Evolutionary conservation across 192 early-diverging fungal species (phyloP).

Genomic region (Backusella sp.): DNA sequence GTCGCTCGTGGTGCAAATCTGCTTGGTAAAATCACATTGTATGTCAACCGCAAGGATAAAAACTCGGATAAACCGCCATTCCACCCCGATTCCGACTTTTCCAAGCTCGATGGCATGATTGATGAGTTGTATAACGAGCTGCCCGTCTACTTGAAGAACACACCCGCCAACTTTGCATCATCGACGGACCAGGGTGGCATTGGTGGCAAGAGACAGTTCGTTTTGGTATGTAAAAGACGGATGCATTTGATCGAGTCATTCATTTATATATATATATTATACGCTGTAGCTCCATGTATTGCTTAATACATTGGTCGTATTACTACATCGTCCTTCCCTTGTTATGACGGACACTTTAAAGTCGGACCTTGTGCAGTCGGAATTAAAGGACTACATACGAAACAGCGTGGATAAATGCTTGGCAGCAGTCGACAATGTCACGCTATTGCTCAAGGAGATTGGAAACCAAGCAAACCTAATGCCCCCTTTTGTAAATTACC

Average conservation of each 20-base stretch:
- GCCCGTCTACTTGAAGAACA: slow-evolving; percentile 33
- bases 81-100: slow-evolving; percentile 45
- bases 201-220: slow-evolving; percentile 23
- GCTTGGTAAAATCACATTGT: slow-evolving; percentile 42
- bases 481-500: slow-evolving; percentile 45
- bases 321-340: slow-evolving; percentile 46
- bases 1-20: slow-evolving; percentile 37
- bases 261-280: neutral
- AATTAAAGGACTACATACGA: slow-evolving; percentile 33
- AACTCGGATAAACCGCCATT: slow-evolving; percentile 33
- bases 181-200: slow-evolving; percentile 10
- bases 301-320: slow-evolving; percentile 41
- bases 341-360: slow-evolving; percentile 21
- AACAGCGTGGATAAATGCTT: slow-evolving; percentile 39
- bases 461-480: slow-evolving; percentile 22
- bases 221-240: neutral
- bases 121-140: slow-evolving; percentile 38
- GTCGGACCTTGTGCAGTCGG: slow-evolving; percentile 22
- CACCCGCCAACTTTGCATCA: slow-evolving; percentile 30
- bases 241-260: too few species aligned
- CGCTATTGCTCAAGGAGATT: slow-evolving; percentile 40
- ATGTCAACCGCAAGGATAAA: slow-evolving; percentile 43
- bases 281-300: slow-evolving; percentile 42
- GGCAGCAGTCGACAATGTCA: slow-evolving; percentile 39
- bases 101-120: slow-evolving; percentile 36